These are phyloP conservation scores for Chamaecyparis obtusa DNA, from an alignment of 75 land plant species.

Conservation along the genomic window DNA sequence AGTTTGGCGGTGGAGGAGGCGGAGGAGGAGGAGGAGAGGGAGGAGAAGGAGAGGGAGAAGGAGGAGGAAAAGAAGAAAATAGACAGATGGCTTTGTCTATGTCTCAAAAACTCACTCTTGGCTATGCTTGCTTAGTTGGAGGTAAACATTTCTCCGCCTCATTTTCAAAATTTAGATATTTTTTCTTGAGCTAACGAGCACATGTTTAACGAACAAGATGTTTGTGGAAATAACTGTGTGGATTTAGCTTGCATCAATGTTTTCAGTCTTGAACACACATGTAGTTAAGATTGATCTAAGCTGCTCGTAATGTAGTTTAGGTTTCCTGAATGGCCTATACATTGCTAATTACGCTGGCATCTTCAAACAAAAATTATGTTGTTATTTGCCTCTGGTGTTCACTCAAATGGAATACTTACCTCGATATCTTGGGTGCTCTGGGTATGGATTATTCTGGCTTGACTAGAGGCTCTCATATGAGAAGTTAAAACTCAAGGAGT, in stretches of 20 bases:
- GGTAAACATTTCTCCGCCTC: constrained; percentile 23
- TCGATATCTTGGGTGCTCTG: too few relatives aligned
- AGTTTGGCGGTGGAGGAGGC: constrained; percentile 18
- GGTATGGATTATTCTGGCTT: too few relatives aligned
- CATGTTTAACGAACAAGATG: too few relatives aligned
- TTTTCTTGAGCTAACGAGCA: neutral
- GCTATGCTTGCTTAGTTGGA: constrained; percentile 82
- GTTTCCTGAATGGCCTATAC: neutral
- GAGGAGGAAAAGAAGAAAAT: constrained; percentile 5
- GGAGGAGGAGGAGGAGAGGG: constrained; percentile 14
- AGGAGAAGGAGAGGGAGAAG: constrained; percentile 15
- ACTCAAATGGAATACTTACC: neutral
- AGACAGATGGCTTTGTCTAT: constrained; percentile 44
- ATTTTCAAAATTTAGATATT: neutral
- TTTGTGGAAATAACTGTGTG: too few relatives aligned
- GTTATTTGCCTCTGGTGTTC: neutral
- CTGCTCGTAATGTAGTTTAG: neutral
- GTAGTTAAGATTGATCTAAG: neutral
- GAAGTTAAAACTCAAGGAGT: too few relatives aligned
- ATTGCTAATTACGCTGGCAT: neutral
- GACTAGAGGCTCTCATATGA: too few relatives aligned
- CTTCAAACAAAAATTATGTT: neutral
- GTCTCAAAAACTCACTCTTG: constrained; percentile 91
- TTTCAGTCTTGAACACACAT: neutral
- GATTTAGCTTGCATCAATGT: too few relatives aligned